Evolutionary conservation across 345 rosid species (phyloP).

Genomic region (Heritiera littoralis): DNA sequence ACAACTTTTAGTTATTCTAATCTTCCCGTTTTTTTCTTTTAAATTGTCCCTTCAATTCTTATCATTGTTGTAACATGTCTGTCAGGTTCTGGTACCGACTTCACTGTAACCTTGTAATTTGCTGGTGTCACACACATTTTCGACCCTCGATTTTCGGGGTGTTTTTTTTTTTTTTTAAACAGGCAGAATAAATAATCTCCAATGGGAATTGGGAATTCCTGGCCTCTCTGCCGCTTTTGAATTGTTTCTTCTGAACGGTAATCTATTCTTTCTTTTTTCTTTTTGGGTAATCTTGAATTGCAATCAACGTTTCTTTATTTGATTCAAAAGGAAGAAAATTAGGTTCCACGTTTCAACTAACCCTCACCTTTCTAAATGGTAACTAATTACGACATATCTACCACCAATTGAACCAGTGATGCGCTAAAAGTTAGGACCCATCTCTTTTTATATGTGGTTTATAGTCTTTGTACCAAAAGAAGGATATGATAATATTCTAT

Average conservation of each 20-base stretch:
- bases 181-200: slow-evolving; percentile 11
- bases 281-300: background rate
- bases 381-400: background rate
- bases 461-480: too few relatives aligned
- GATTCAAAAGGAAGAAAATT: background rate
- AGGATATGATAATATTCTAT: too few relatives aligned
- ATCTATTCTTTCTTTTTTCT: background rate
- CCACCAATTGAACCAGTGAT: background rate
- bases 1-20: background rate
- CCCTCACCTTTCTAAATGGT: background rate
- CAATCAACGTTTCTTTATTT: background rate
- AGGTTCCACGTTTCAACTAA: background rate
- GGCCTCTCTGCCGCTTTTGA: too few relatives aligned
- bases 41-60: background rate
- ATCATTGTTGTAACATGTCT: slow-evolving; percentile 42
- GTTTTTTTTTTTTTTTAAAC: background rate
- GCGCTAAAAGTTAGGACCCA: background rate
- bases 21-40: background rate
- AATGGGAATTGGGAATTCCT: too few relatives aligned
- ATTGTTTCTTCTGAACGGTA: background rate
- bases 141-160: background rate
- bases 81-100: slow-evolving; percentile 30
- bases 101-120: slow-evolving; percentile 31
- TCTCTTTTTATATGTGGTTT: background rate
- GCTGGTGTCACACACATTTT: slow-evolving; percentile 29